phyloP scores from a whole-genome alignment of 108 stramenopile genomes.

The Cyclotella atomus region DNA sequence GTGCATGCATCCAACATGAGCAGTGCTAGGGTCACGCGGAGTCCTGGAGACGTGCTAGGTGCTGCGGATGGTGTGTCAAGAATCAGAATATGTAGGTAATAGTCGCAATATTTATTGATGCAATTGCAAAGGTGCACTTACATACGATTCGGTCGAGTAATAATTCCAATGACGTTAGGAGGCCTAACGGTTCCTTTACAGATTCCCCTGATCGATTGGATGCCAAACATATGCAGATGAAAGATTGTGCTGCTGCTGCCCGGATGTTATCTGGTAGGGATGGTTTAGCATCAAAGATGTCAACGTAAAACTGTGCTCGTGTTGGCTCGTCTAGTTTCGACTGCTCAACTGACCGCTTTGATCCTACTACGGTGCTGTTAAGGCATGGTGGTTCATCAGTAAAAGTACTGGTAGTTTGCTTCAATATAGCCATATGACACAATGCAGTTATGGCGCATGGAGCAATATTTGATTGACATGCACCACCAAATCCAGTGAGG shows the following conservation, averaged over 20 bases:
- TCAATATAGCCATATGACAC: slow-evolving; percentile 73
- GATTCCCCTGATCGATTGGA: slow-evolving; percentile 68
- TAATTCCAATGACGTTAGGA: slow-evolving; percentile 76
- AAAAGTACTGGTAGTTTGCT: slow-evolving; percentile 69
- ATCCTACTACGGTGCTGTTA: slow-evolving; percentile 6
- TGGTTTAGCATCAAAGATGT: slow-evolving; percentile 63
- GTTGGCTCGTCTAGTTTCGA: slow-evolving; percentile 42
- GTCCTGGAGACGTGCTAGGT: slow-evolving; percentile 61
- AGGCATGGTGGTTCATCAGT: background rate
- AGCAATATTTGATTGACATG: slow-evolving; percentile 64
- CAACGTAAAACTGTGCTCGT: slow-evolving; percentile 69
- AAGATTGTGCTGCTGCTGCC: slow-evolving; percentile 86
- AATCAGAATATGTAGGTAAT: background rate
- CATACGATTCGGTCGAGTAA: slow-evolving; percentile 72
- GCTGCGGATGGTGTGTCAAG: slow-evolving; percentile 24
- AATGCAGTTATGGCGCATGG: slow-evolving; percentile 83
- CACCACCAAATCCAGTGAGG: slow-evolving; percentile 61
- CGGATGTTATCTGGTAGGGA: slow-evolving; percentile 67
- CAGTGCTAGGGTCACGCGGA: slow-evolving; percentile 75
- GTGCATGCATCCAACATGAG: slow-evolving; percentile 90
- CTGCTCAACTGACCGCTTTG: slow-evolving; percentile 32
- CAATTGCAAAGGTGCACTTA: slow-evolving; percentile 9
- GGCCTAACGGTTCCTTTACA: slow-evolving; percentile 56
- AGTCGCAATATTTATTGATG: background rate
- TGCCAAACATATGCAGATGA: slow-evolving; percentile 81